phyloP scores from a whole-genome alignment of 2,329 filamentous ascomycete genomes.

The Aphanocladium album region DNA sequence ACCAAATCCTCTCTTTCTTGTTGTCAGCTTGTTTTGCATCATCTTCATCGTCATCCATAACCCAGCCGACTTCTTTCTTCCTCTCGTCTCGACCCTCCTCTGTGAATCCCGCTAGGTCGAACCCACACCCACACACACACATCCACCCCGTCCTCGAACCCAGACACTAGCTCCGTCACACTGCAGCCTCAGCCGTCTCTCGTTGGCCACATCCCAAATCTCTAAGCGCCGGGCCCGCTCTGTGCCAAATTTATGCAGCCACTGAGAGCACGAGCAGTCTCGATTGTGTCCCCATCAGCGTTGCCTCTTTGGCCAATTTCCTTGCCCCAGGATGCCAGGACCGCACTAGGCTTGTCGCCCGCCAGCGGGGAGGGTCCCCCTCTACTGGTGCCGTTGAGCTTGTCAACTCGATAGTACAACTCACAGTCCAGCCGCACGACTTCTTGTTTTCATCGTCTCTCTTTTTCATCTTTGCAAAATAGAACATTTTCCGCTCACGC shows the following conservation, averaged over 20 bases:
- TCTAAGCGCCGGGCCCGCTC: constrained; percentile 22
- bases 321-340: not conserved
- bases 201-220: constrained; percentile 12
- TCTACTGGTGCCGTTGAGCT: not conserved
- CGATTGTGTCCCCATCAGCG: constrained; percentile 22
- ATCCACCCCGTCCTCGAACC: constrained; percentile 1
- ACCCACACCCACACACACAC: not conserved
- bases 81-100: not conserved
- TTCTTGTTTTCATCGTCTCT: not conserved
- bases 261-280: constrained; percentile 18
- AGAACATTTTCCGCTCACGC: constrained; percentile 2
- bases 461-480: constrained; percentile 6
- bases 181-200: constrained; percentile 11
- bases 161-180: constrained; percentile 13
- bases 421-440: constrained; percentile 3
- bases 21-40: not conserved
- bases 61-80: not conserved
- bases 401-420: constrained; percentile 5
- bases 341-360: not conserved
- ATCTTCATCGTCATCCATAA: not conserved
- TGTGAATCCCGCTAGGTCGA: not conserved
- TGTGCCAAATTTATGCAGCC: constrained; percentile 25
- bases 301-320: constrained; percentile 12
- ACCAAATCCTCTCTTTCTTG: not conserved
- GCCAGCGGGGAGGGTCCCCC: not conserved